Evolutionary conservation across 2,329 filamentous ascomycete genomes (phyloP), one percentile per base, ranked within the genome.

Genomic region (Colletotrichum tropicicola): DNA sequence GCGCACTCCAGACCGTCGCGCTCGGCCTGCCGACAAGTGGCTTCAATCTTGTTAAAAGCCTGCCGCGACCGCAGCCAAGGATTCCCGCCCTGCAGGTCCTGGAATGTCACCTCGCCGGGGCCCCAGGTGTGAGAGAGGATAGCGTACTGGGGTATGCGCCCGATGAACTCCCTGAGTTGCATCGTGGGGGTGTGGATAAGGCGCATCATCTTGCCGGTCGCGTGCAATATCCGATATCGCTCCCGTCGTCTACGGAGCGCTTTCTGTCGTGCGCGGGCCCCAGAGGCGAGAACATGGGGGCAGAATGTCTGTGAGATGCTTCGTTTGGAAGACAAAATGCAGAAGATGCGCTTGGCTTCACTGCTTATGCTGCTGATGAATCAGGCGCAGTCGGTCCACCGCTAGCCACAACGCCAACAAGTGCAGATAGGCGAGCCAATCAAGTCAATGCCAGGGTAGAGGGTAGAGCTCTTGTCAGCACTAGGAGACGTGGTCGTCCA

Each of bases 1-100:
- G 74, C 61, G 54, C 74, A 79, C n/a, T 54, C 68, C 4, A 73
- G 32, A 5, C 56, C 61, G 7, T 58, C 55, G 30, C 45, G 43
- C 4, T 27, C 10, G 15, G 55, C 55, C 25, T 51, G 55, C 3
- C 13, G 43, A 1, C 43, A 48, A 12, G 55, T 51, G 2, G 43
- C 43, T 1, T 49, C 43, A 10, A 58, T 30, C 23, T 58, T 51
- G 13, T 23, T 15, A 17, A 58, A 58, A 8, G 43, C 55, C 30
- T 9, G 55, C 13, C 37, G 21, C 2, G 55, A 30, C 4, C 15
- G 44, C 6, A 47, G 10, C 21, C 19, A 1, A 13, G 27, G 5
- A 27, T 12, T 7, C 0, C 13, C 10, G 3, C 5, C 1, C 6
- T 49, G 30, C n/a, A 58, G 4, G 12, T 58, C 43, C 30, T 47